Base-by-base conservation (phyloP, 2,329 filamentous ascomycete species). In the Esteya vermicola region DNA sequence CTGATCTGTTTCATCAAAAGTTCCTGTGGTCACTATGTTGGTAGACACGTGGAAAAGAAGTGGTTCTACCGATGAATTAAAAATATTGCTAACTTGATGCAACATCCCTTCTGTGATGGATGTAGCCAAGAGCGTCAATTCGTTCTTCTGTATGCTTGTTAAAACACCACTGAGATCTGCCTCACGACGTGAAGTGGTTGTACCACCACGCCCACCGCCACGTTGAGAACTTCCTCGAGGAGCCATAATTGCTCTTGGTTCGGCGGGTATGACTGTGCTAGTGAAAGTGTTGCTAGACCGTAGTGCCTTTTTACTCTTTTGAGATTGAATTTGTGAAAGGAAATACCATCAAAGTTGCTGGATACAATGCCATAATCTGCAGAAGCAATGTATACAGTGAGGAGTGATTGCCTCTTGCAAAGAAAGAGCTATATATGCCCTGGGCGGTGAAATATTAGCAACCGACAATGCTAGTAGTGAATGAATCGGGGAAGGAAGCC, bases 101-200 rank as follows among this genome's bases (percentile, higher is more conserved):
- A 68, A 62, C 60, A 78, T 72, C 28, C 61, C 61, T 36, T 76
- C 72, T 27, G 67, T 68, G 45, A 75, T 68, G 34, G 63, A 61
- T 21, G 53, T 60, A 42, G 73, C 55, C 12, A 79, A 60, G 4
- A 61, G 57, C n/a, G 60, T 56, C 31, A 79, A 54, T 42, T 77
- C 71, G 25, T 59, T 59, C 48, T 62, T 67, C 50, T 77, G 70
- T 2, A 62, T 57, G 5, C 54, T 34, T 18, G 56, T 67, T 28
- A 76, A 53, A 38, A 70, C 51, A 21, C 60, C 59, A 39, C 64
- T 72, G 45, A 77, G 48, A 45, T 75, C 70, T 31, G 68, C 62
- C 28, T 68, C 58, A 16, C 66, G 62, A 43, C 61, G 63, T 42
- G 55, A 52, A 31, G 52, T 50, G 14, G 16, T 33, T 3, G 41